These are phyloP conservation scores for Dendrobium officinale DNA, from an alignment of 106 monocot genomes.

Conservation along the genomic window DNA sequence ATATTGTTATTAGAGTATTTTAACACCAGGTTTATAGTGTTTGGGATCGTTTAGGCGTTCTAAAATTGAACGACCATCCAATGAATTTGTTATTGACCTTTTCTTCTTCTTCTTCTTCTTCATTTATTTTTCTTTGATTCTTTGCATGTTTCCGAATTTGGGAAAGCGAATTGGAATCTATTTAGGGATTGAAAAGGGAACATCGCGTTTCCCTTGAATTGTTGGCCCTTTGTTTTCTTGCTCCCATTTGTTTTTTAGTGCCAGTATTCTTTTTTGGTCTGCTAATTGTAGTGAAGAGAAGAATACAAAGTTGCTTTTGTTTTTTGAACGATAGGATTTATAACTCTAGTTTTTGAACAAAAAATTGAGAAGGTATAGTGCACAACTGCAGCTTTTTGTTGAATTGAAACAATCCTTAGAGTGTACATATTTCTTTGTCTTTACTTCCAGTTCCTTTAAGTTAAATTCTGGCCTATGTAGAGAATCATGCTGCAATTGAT, in stretches of 20 bases:
- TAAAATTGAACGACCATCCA: neutral
- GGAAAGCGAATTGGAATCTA: neutral
- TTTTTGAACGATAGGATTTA: neutral
- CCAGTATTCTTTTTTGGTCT: neutral
- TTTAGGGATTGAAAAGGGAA: neutral
- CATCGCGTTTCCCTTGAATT: constrained; percentile 1
- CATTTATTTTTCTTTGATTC: neutral
- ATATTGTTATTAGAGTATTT: constrained; percentile 1
- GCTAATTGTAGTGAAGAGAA: neutral
- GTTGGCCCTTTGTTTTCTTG: neutral
- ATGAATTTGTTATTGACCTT: neutral
- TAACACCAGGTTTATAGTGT: neutral
- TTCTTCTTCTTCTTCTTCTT: constrained; percentile 3
- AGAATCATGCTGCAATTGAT: neutral
- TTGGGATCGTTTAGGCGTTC: constrained; percentile 8
- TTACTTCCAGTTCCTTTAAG: neutral
- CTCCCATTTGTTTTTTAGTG: constrained; percentile 1
- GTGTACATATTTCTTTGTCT: neutral
- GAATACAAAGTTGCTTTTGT: neutral
- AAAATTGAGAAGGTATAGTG: neutral
- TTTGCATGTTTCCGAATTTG: neutral
- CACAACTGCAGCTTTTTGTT: neutral
- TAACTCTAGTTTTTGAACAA: neutral
- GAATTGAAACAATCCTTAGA: constrained; percentile 3
- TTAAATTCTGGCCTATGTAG: neutral